Base-by-base conservation (phyloP, 148 eudicot species). In the Talinum fruticosum region DNA sequence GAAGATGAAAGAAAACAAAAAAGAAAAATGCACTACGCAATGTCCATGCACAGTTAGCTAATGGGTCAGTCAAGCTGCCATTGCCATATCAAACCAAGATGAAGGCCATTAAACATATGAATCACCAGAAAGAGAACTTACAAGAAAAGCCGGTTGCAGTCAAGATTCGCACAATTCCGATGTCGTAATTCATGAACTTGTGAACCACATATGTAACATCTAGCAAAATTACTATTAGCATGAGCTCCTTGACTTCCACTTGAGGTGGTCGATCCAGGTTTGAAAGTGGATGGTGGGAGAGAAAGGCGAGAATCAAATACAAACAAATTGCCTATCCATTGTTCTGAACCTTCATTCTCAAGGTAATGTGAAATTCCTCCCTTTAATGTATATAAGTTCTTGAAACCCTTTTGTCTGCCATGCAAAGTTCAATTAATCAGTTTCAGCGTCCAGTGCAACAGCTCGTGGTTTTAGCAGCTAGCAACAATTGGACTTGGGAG, bases 131-230 rank as follows among this genome's bases (percentile, higher is more conserved):
- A 66, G 66, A 71, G 24, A 49, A 85, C 99, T 96, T 85, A 96
- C 99, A 96, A 78, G 89, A 88, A 91, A 80, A 96, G 97, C 59
- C 91, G 87, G 80, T 96, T 96, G 94, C 99, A 96, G 84, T 96
- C 99, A 23, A 96, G 77, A 87, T 93, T 96, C 69, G 99, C 97
- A 81, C 99, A 96, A 73, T 96, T 96, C 7, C 97, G 91, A 80
- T 96, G 99, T 81, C 97, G 87, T 86, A 96, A 64, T 73, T 87
- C 91, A 79, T 86, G 81, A 68, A 96, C 89, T 84, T 86, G 86
- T 68, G 97, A 91, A 37, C 86, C 85, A 81, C 99, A 96, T 76
- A 87, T 79, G 84, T 89, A 88, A 80, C 99, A 95, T 85, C 86
- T 87, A 59, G 96, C 97, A 81, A 92, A 92, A 68, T 87, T 79